phyloP scores from a whole-genome alignment of 2,329 filamentous ascomycete species.

The Diaporthe ampelina region DNA sequence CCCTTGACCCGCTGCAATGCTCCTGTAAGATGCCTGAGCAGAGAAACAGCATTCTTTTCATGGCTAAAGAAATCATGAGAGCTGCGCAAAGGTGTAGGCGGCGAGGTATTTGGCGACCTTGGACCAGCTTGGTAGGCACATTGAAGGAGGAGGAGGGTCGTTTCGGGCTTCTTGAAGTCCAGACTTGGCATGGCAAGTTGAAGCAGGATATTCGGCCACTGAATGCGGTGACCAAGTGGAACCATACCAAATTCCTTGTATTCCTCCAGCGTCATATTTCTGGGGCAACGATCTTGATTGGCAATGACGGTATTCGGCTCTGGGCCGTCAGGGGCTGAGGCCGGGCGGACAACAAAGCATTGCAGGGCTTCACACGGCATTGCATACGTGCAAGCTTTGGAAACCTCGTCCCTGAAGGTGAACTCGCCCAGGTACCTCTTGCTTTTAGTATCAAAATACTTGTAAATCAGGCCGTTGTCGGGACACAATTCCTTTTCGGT shows the following conservation, averaged over 20 bases:
- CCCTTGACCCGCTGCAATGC: constrained; percentile 54
- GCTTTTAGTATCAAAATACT: constrained; percentile 52
- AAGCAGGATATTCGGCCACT: constrained; percentile 69
- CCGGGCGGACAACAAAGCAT: constrained; percentile 54
- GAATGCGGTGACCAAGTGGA: constrained; percentile 60
- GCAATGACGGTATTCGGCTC: constrained; percentile 67
- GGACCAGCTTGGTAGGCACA: constrained; percentile 62
- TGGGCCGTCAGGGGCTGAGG: constrained; percentile 38
- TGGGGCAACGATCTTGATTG: constrained; percentile 61
- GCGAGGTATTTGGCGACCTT: not conserved
- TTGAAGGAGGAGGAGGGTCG: constrained; percentile 63
- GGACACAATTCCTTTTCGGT: no score
- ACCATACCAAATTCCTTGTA: constrained; percentile 66
- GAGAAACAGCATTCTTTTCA: constrained; percentile 51
- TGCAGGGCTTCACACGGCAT: constrained; percentile 51
- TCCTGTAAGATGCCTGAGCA: constrained; percentile 49
- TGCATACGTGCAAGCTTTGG: constrained; percentile 55
- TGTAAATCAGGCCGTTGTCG: constrained; percentile 61
- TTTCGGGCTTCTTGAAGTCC: constrained; percentile 65
- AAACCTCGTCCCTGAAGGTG: constrained; percentile 44
- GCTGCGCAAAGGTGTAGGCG: not conserved
- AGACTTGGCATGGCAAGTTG: constrained; percentile 63
- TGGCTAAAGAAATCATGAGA: constrained; percentile 2
- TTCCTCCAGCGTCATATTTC: constrained; percentile 64
- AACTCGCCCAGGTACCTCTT: not conserved